Conservation (phyloP, 306 rosid species). For the Sechiopsis laciniata region DNA sequence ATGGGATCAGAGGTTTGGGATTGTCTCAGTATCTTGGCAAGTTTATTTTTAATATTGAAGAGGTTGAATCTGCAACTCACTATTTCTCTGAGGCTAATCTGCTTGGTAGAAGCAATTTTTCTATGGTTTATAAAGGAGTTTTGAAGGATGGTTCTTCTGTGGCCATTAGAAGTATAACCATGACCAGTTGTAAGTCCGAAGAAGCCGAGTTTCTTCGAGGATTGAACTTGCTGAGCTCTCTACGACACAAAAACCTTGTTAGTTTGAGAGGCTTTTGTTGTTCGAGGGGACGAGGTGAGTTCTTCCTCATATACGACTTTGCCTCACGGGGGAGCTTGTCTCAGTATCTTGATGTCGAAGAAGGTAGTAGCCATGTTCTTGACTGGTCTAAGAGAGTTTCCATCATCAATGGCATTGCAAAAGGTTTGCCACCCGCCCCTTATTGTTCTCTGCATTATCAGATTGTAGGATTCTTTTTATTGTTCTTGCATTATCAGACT, state of each 20-base stretch:
- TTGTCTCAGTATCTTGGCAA: conserved; percentile 37
- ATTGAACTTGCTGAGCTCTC: conserved; percentile 51
- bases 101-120: conserved; percentile 65
- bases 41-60: conserved; percentile 70
- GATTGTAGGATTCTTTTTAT: not conserved
- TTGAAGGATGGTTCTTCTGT: conserved; percentile 83
- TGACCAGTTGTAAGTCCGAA: conserved; percentile 76
- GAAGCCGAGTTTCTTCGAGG: conserved; percentile 77
- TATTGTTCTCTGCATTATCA: not conserved
- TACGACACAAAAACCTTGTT: conserved; percentile 69
- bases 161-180: conserved; percentile 60
- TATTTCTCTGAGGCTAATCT: conserved; percentile 68
- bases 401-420: conserved; percentile 72
- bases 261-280: conserved; percentile 87
- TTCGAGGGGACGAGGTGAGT: conserved; percentile 83
- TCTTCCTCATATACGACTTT: conserved; percentile 75
- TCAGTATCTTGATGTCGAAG: conserved; percentile 57
- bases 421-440: conserved; percentile 38
- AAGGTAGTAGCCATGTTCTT: conserved; percentile 50
- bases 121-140: conserved; percentile 71
- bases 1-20: conserved; percentile 39
- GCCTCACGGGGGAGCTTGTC: conserved; percentile 66
- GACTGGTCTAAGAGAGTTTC: conserved; percentile 81
- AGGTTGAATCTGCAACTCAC: conserved; percentile 87
- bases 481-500: not conserved